Evolutionary conservation across 106 monocot species (phyloP), one percentile per base, ranked within the genome.

Genomic region (Dendrobium officinale): DNA sequence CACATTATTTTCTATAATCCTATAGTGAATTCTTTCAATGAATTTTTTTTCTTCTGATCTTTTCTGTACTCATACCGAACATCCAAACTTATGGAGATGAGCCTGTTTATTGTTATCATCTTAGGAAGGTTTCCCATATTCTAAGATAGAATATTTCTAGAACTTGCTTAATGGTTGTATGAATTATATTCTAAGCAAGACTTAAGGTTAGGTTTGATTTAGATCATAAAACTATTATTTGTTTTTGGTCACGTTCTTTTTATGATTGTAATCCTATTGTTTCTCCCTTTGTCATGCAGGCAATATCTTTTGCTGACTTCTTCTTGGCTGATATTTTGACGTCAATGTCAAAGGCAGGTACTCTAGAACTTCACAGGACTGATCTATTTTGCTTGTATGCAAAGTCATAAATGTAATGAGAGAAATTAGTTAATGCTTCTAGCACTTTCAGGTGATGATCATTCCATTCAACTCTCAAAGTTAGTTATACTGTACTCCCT

Each of bases 281-380:
- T 70, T 70, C 3, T 37, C 37, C 70, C 37, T 17, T 70, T 43
- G 72, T 66, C 17, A 41, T 90, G 87, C 93, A 94, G 97, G 89
- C 90, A 77, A 97, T 97, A 84, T 89, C 92, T 58, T 97, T 97
- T 83, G 81, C 94, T 80, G 97, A 97, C 81, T 97, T 97, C 75
- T 97, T 97, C 82, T 80, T 97, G 88, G 97, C 97, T 81, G 97
- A 97, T 92, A 97, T 97, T 72, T 73, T 97, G 75, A 97, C 97
- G 29, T 97, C 97, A 73, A 94, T 97, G 94, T 94, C 97, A 54
- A 97, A 97, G 97, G 94, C 91, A 86, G 74, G 77, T 26, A 33
- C 78, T 44, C 33, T 49, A 33, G 20, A 42, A 37, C n/a, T 37
- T 79, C 66, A 42, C 51, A n/a, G 5, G 49, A 76, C 27, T 33